phyloP scores from a whole-genome alignment of 2,329 filamentous ascomycete species.

The Ascochyta koolunga region DNA sequence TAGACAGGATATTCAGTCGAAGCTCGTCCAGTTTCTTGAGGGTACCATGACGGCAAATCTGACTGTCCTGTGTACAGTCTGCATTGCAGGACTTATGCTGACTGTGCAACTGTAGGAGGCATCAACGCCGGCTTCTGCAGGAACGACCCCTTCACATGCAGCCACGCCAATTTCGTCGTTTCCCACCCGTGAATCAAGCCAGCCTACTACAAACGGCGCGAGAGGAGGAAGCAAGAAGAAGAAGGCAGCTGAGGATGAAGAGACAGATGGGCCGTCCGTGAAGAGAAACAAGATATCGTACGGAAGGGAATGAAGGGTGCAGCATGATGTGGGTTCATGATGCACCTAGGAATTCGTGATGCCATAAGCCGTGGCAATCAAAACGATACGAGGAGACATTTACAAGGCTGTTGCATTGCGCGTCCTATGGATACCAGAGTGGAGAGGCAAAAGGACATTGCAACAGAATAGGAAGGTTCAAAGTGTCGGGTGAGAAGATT shows the following conservation, averaged over 20 bases:
- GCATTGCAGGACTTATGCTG: slow-evolving; percentile 14
- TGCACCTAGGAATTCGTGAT: not conserved
- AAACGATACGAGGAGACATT: slow-evolving; percentile 11
- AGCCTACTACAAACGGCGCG: slow-evolving; percentile 49
- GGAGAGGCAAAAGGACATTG: slow-evolving; percentile 17
- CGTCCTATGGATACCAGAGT: slow-evolving; percentile 33
- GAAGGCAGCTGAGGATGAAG: slow-evolving; percentile 53
- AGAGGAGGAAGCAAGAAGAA: slow-evolving; percentile 53
- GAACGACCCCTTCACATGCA: slow-evolving; percentile 54
- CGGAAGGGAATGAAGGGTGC: slow-evolving; percentile 49
- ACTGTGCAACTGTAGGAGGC: slow-evolving; percentile 42
- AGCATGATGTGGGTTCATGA: slow-evolving; percentile 1
- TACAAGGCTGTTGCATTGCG: slow-evolving; percentile 25
- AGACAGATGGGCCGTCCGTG: slow-evolving; percentile 51
- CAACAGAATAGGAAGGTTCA: slow-evolving; percentile 29
- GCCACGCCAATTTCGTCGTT: slow-evolving; percentile 56
- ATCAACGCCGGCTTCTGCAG: slow-evolving; percentile 46
- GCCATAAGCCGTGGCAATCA: slow-evolving; percentile 11
- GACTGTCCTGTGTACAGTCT: not conserved
- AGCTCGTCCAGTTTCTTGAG: slow-evolving; percentile 50
- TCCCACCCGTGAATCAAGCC: slow-evolving; percentile 53
- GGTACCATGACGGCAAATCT: slow-evolving; percentile 30
- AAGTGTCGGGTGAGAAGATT: slow-evolving; percentile 11
- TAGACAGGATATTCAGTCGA: slow-evolving; percentile 72
- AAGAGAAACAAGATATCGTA: slow-evolving; percentile 60